A percentile compares a stretch with the other conserved stretches of the same genome.
Evolutionary conservation across 2,329 filamentous ascomycete species (phyloP).

Genomic region (Aspergillus sp.): DNA sequence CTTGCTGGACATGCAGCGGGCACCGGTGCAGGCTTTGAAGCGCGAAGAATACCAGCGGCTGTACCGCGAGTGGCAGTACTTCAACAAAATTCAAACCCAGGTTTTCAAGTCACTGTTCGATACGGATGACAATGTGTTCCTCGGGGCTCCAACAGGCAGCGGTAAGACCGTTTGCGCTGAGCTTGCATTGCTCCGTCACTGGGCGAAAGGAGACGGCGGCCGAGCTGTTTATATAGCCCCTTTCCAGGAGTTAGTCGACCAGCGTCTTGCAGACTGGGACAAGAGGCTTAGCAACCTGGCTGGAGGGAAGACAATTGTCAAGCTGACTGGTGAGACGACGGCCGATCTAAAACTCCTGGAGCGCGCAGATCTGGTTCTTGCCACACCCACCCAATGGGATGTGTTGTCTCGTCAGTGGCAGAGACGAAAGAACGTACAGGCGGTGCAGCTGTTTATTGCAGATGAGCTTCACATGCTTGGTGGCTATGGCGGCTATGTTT

Average conservation of each 20-base stretch:
- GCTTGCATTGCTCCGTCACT: slow-evolving; percentile 82
- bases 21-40: slow-evolving; percentile 84
- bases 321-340: slow-evolving; percentile 85
- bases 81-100: slow-evolving; percentile 97
- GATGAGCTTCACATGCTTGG: slow-evolving; percentile 93
- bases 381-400: slow-evolving; percentile 93
- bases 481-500: slow-evolving; percentile 75
- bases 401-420: slow-evolving; percentile 94
- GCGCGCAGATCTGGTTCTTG: slow-evolving; percentile 77
- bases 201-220: slow-evolving; percentile 61
- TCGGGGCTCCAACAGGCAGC: slow-evolving; percentile 86
- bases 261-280: slow-evolving; percentile 74
- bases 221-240: slow-evolving; percentile 90
- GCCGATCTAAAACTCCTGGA: slow-evolving; percentile 84
- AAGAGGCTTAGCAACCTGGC: slow-evolving; percentile 61
- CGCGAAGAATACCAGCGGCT: slow-evolving; percentile 69
- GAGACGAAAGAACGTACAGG: slow-evolving; percentile 87
- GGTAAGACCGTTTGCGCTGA: slow-evolving; percentile 97
- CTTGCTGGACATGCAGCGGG: slow-evolving; percentile 79
- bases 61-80: slow-evolving; percentile 75
- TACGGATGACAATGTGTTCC: slow-evolving; percentile 84
- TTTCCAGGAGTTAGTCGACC: slow-evolving; percentile 85
- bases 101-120: slow-evolving; percentile 90
- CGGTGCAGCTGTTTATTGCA: slow-evolving; percentile 81
- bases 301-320: slow-evolving; percentile 82